Conservation (phyloP, 2,329 filamentous ascomycete genomes). For the Aspergillus ochraceus region DNA sequence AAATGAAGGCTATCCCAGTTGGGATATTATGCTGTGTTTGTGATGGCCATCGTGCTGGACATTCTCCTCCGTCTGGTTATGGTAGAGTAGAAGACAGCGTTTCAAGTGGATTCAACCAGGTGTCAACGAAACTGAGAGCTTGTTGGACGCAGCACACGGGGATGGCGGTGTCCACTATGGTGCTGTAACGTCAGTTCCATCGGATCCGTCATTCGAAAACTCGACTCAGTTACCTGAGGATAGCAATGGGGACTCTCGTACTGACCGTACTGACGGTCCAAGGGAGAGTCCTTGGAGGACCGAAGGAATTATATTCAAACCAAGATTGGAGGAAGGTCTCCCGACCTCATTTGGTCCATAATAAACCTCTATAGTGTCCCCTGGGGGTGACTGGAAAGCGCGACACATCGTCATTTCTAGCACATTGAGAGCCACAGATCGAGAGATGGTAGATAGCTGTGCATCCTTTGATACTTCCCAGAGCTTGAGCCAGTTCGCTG, state of each 20-base stretch:
- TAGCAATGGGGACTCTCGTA: conserved; percentile 10
- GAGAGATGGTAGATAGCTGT: too few species aligned
- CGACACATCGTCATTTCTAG: too few species aligned
- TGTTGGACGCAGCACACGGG: neutral
- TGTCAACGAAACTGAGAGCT: conserved; percentile 9
- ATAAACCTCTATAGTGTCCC: too few species aligned
- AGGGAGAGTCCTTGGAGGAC: too few species aligned
- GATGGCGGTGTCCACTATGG: neutral
- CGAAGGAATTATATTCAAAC: too few species aligned
- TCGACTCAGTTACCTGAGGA: neutral
- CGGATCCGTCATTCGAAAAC: neutral
- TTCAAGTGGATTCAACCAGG: conserved; percentile 12
- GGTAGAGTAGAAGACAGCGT: conserved; percentile 48
- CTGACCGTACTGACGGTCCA: too few species aligned
- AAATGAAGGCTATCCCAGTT: conserved; percentile 22
- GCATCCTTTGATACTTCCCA: too few species aligned
- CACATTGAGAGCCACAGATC: too few species aligned
- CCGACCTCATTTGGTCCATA: too few species aligned
- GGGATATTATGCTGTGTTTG: conserved; percentile 33
- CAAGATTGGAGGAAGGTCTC: too few species aligned
- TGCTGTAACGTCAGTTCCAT: neutral
- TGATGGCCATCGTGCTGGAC: conserved; percentile 52
- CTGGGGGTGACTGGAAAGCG: too few species aligned
- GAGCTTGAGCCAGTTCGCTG: too few species aligned
- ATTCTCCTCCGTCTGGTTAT: conserved; percentile 61